Evolutionary conservation across 345 rosid species (phyloP), one percentile per base, ranked within the genome.

Genomic region (Firmiana major): DNA sequence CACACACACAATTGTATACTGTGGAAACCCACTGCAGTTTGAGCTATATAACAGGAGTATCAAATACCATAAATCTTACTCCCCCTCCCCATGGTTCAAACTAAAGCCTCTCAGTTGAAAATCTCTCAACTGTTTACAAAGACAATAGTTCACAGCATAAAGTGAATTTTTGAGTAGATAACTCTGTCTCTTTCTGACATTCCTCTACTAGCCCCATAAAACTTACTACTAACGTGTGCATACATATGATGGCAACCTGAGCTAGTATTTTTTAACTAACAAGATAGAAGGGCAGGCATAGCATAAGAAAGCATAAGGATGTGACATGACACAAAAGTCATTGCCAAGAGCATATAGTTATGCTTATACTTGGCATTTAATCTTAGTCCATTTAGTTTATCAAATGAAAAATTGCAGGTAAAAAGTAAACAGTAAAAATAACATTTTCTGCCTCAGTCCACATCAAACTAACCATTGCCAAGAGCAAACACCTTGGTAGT

Each of bases 401-500:
- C 26, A 53, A 51, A 71, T 71, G 45, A 53, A 53, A 53, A 40
- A 31, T 28, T 16, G 60, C 15, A 34, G 17, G 45, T 16, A 70
- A 70, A 70, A 69, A 70, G 38, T 17, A 28, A n/a, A 49, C 22
- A 1, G 34, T 31, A 31, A 31, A 31, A 2, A 64, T 34, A 48
- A 51, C 3, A 66, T 45, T 43, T 49, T 74, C 58, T 21, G 55
- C 21, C 31, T 54, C 45, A 9, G 28, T 70, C 59, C n/a, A 34
- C 70, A 62, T 48, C 49, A 78, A 78, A 87, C 98, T 90, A 63
- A 97, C 98, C 99, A 97, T 86, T 82, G 92, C 99, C 99, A 97
- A 75, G 99, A 94, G 84, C 89, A 82, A 76, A 97, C 99, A 78
- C 96, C 98, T 83, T 94, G 92, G 86, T 89, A 94, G 86, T 97